Conservation (phyloP, 352 stramenopile genomes). For the Phytophthora sojae region DNA sequence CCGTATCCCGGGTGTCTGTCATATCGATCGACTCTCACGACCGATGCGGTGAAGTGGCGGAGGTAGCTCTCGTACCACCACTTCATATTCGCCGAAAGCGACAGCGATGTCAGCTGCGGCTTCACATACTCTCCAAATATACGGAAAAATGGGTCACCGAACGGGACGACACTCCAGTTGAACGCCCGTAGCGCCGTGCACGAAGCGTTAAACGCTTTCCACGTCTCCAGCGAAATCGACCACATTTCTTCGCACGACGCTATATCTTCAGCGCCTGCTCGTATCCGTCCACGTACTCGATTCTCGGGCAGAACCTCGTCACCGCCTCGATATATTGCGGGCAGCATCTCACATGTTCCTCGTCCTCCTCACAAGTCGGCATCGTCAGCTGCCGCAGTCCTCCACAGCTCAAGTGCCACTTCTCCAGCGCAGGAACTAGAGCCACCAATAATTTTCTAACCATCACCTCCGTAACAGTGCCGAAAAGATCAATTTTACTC, state of each 20-base stretch:
- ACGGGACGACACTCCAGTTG: conserved; percentile 2
- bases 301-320: conserved; percentile 1
- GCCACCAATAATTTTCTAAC: background rate
- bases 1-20: conserved; percentile 7
- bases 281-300: conserved; percentile 5
- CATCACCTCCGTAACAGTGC: background rate
- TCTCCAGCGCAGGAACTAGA: background rate
- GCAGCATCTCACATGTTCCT: background rate
- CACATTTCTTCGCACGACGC: background rate
- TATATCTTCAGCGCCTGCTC: background rate
- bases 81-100: background rate
- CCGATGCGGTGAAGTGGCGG: background rate
- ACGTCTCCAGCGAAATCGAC: conserved; percentile 2
- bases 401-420: background rate
- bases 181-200: conserved; percentile 7
- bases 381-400: background rate
- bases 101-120: conserved; percentile 7
- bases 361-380: background rate
- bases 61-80: conserved; percentile 6
- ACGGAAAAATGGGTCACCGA: conserved; percentile 13
- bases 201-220: conserved; percentile 6
- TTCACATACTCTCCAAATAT: conserved; percentile 14
- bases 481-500: background rate
- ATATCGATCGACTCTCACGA: background rate
- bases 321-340: conserved; percentile 2